These are phyloP conservation scores for Xylaria arbuscula DNA, from an alignment of 2,329 filamentous ascomycete species.

Conservation along the genomic window DNA sequence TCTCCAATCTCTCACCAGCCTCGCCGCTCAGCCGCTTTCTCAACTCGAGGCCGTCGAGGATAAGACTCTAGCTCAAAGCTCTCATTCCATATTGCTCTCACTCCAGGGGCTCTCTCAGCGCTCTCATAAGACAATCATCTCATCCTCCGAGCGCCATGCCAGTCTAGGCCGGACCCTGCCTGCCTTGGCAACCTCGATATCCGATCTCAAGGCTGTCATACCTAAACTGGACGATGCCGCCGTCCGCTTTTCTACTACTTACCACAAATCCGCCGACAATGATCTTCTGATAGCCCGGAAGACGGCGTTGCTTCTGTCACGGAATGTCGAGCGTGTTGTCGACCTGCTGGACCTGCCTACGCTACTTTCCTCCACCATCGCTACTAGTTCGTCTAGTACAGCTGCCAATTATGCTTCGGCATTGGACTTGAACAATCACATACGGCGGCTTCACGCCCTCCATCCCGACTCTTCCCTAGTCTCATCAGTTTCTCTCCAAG, in stretches of 20 bases:
- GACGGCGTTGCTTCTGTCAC: slow-evolving; percentile 81
- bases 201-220: slow-evolving; percentile 75
- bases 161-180: slow-evolving; percentile 79
- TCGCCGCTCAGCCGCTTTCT: slow-evolving; percentile 80
- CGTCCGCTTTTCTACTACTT: slow-evolving; percentile 82
- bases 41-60: slow-evolving; percentile 80
- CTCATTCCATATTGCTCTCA: slow-evolving; percentile 82
- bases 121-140: slow-evolving; percentile 85
- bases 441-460: slow-evolving; percentile 83
- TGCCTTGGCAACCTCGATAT: slow-evolving; percentile 71
- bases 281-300: slow-evolving; percentile 78
- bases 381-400: slow-evolving; percentile 61
- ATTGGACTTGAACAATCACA: slow-evolving; percentile 92
- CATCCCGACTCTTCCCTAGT: slow-evolving; percentile 85
- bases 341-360: slow-evolving; percentile 92
- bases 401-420: slow-evolving; percentile 86
- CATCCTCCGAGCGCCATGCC: slow-evolving; percentile 81
- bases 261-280: slow-evolving; percentile 78
- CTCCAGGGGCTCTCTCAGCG: slow-evolving; percentile 90
- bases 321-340: slow-evolving; percentile 88
- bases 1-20: slow-evolving; percentile 77
- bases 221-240: slow-evolving; percentile 83
- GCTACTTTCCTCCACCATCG: slow-evolving; percentile 82
- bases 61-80: slow-evolving; percentile 80
- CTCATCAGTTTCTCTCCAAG: slow-evolving; percentile 76